Evolutionary conservation across 805 yeast species (phyloP), one percentile per base, ranked within the genome.

Genomic region (Candida sphagnicola): DNA sequence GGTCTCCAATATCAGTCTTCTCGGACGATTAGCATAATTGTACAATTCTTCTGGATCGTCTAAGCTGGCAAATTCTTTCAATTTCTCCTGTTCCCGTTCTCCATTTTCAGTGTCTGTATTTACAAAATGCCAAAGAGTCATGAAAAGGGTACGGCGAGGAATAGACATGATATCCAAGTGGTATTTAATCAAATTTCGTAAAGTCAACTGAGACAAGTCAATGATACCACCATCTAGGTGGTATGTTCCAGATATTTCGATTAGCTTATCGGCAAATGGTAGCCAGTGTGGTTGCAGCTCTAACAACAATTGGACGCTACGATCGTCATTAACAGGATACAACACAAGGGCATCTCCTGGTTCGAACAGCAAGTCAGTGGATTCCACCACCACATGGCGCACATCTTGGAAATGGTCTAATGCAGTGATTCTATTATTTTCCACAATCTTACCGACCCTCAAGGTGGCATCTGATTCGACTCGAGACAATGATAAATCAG

Each of bases 1-100:
- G 0, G 85, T 84, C 57, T 93, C 99, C 16, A 89, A 54, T 3
- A 90, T 74, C 35, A 95, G 88, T 47, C 99, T 61, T 46, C 96
- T 72, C 4, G 98, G 97, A 42, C 98, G 67, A 54, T 88, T 85
- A n/a, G 95, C 95, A 59, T 93, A 93, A 57, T 91, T 82, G 56
- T 80, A 91, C 32, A 90, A 61, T 39, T 86, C 96, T 54, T 91
- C 89, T 37, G 83, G 75, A 36, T 85, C 88, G 31, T 82, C 82
- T 35, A 80, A 70, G 8, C 74, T 65, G 8, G 84, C 76, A 50
- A 93, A 85, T 49, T 93, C 96, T 36, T 65, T 63, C 33, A 93
- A 67, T 51, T 87, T 85, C 36, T 81, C 93, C 25, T 68, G 64
- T 50, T 91, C 97, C 41, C 91, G 68, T 39, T 75, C 76, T 40